Evolutionary conservation across 2,329 filamentous ascomycete genomes (phyloP), one percentile per base, ranked within the genome.

Genomic region (Penicillium sclerotiorum): DNA sequence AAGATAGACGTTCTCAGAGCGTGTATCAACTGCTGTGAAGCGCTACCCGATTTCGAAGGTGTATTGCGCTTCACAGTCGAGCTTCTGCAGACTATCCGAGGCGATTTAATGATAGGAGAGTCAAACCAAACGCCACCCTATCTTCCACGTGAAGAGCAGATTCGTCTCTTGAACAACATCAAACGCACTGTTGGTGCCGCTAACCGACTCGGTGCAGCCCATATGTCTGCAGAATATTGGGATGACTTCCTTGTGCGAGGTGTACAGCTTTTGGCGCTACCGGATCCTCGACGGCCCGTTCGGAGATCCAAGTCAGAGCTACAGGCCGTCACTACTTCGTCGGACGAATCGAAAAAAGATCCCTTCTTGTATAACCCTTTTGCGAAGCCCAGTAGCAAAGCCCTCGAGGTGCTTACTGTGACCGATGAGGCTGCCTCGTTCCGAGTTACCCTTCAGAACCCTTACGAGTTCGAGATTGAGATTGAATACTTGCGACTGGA

Each of bases 321-420:
- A 32, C 73, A 77, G 38, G 68, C 74, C 8, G 72, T 72, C 11
- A 70, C 70, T 9, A 65, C 67, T 7, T 63, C 62, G 8, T 65
- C 67, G 35, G 67, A 75, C 33, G 73, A 73, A 45, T 63, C 71
- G 49, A 61, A 73, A 46, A 73, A 79, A 56, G 90, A 94, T 53
- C 94, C 94, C 0, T 96, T 99, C 61, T 89, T 99, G 49, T 95
- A 97, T 67, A 96, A 96, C 63, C 90, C 94, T 0, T 97, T 96
- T 63, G 73, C 91, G 17, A 90, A 91, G 69, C 66, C 86, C 44
- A 79, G 80, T 20, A 76, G 75, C 15, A 73, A 69, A 20, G 76
- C 79, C 1, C 76, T 81, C 11, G 85, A 91, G 50, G 80, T 80
- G 49, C 81, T 90, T 1, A 77, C 96, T 23, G 89, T 97, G 17